Percentiles rank a stretch among this genome's conserved stretches.
Conservation (phyloP, 1,284 basidiomycete genomes). For the Malassezia globosa region DNA sequence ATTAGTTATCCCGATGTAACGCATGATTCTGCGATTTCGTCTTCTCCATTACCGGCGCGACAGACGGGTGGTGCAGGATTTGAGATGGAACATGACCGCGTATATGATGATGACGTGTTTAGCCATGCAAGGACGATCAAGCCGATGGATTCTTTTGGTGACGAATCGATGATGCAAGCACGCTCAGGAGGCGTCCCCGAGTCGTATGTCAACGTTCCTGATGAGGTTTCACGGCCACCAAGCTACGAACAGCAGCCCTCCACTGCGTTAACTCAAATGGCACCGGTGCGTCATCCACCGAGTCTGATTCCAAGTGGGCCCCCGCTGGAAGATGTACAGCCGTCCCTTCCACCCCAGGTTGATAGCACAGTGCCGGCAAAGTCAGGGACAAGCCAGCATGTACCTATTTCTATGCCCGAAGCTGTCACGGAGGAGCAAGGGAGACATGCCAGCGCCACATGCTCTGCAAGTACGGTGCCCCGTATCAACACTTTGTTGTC, state of each 20-base stretch:
- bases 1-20: constrained; percentile 46
- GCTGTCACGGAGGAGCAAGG: neutral
- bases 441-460: neutral
- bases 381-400: no score
- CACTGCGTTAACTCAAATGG: neutral
- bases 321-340: no score
- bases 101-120: constrained; percentile 8
- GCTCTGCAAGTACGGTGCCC: neutral
- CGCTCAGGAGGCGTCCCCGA: no score
- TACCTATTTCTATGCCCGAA: no score
- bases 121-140: constrained; percentile 10
- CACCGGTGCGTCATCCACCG: no score
- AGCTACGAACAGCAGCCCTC: neutral
- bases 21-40: constrained; percentile 27
- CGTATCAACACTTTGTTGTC: constrained; percentile 8
- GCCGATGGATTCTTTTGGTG: neutral
- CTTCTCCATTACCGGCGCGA: constrained; percentile 32
- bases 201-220: neutral
- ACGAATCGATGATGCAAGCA: neutral
- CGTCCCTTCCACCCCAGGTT: no score
- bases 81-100: constrained; percentile 31
- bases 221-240: neutral
- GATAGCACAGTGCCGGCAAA: no score
- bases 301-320: no score
- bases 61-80: constrained; percentile 43